Evolutionary conservation across 176 grass and related monocot species (phyloP), one percentile per base, ranked within the genome.

Genomic region (Rhynchospora breviuscula): DNA sequence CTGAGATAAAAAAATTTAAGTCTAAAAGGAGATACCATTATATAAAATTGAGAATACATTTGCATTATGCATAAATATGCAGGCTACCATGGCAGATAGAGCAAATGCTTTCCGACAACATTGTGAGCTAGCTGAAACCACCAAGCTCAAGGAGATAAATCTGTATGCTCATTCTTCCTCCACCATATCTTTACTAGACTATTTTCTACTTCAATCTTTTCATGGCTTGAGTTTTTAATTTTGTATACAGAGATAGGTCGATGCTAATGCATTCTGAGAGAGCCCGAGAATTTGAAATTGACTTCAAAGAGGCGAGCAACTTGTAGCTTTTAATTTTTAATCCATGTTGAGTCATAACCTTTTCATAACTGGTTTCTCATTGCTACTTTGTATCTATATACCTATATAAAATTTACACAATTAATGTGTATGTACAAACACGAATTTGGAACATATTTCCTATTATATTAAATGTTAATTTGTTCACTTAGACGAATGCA

Each of bases 81-180:
- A 98, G 95, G 92, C 79, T 45, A 93, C 92, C 60, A 94, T 98
- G 93, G 46, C 85, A 7, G 92, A 94, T 93, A 91, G 95, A 91
- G 92, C 90, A 75, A 94, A 94, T 93, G 95, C 95, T 91, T 98
- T 98, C 79, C 94, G 92, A 88, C 92, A 91, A 63, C 90, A 98
- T 48, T 98, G 90, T 81, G 92, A 98, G 85, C 88, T 98, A 74
- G 90, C 91, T 83, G 92, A 98, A 85, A 87, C 90, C 83, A 93
- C 89, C 78, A 98, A 94, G 89, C 89, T 94, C 88, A 98, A 94
- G 84, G 92, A 94, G 87, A 91, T 98, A 88, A 95, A 91, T 85
- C 86, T 96, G 97, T 99, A 96, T 47, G 91, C 85, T 78, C 8
- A 83, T 65, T 23, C 40, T 68, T 47, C 61, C 15, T 83, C 67